Percentiles rank a stretch among this genome's conserved stretches.
These are phyloP conservation scores for Solidago caesia DNA, from an alignment of 129 eudicot genomes.

Conservation along the genomic window DNA sequence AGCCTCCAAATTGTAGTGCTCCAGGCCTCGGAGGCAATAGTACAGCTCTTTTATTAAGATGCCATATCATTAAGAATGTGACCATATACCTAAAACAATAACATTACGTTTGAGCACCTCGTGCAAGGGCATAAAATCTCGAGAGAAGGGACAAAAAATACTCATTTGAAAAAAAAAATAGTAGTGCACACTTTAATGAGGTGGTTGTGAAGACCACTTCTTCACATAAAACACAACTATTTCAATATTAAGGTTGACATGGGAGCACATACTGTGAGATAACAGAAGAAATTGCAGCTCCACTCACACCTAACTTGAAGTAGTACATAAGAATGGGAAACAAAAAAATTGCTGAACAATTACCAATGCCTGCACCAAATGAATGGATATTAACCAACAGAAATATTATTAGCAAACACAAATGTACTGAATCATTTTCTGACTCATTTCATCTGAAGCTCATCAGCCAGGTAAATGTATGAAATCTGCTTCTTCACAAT, in stretches of 20 bases:
- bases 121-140: not conserved
- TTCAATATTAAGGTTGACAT: not conserved
- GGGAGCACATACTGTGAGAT: constrained; percentile 73
- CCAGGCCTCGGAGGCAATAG: constrained; percentile 76
- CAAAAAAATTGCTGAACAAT: constrained; percentile 61
- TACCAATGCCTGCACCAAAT: constrained; percentile 72
- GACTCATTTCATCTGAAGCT: not conserved
- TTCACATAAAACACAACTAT: constrained; percentile 1
- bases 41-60: constrained; percentile 66
- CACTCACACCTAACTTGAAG: constrained; percentile 75
- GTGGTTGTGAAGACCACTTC: not conserved
- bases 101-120: not conserved
- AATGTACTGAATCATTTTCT: not conserved
- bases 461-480: not conserved
- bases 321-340: constrained; percentile 76
- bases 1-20: constrained; percentile 77
- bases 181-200: not conserved
- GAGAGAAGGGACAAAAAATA: not conserved
- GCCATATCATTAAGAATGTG: constrained; percentile 72
- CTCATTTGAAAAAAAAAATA: not conserved
- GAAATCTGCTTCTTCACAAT: not conserved
- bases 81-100: constrained; percentile 59
- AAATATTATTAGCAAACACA: not conserved
- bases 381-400: constrained; percentile 5
- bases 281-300: constrained; percentile 96